Evolutionary conservation across 768 basidiomycete genomes (phyloP).

Genomic region (Russula foetens): DNA sequence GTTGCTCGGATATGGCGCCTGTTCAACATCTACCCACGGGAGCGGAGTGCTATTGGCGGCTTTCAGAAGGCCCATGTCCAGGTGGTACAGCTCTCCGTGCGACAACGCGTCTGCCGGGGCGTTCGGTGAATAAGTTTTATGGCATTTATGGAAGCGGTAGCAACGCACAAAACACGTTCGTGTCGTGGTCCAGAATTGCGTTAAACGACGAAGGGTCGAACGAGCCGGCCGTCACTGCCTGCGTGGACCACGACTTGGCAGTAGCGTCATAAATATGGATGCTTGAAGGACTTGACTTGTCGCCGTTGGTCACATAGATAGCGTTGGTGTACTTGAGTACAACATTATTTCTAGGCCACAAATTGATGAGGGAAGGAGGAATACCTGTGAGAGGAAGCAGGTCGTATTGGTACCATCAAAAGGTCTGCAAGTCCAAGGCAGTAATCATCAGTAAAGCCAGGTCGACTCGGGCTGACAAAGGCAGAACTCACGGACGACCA

Average conservation of each 20-base stretch:
- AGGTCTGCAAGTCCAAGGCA: conserved; percentile 36
- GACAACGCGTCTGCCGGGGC: conserved; percentile 57
- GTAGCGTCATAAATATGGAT: conserved; percentile 78
- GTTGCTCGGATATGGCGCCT: conserved; percentile 40
- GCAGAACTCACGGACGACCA: conserved; percentile 63
- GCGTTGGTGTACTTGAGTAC: conserved; percentile 67
- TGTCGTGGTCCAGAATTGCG: conserved; percentile 88
- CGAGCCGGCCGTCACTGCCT: conserved; percentile 42
- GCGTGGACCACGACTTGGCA: conserved; percentile 70
- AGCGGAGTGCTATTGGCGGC: conserved; percentile 50
- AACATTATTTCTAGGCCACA: not conserved
- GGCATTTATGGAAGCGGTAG: not conserved
- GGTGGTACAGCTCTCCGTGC: conserved; percentile 50
- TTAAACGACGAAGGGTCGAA: conserved; percentile 59
- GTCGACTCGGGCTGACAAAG: not conserved
- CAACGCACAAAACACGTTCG: conserved; percentile 75
- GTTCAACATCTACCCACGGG: conserved; percentile 56
- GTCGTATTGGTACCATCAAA: conserved; percentile 57
- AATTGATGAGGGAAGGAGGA: not conserved
- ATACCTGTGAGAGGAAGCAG: conserved; percentile 66
- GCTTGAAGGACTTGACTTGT: conserved; percentile 55
- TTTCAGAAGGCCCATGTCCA: conserved; percentile 63
- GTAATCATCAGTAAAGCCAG: not conserved
- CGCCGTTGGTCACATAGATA: conserved; percentile 76
- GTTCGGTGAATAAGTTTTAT: not conserved